These are phyloP conservation scores for Leucocoprinus leucothites DNA, from an alignment of 768 basidiomycete genomes.

Conservation along the genomic window DNA sequence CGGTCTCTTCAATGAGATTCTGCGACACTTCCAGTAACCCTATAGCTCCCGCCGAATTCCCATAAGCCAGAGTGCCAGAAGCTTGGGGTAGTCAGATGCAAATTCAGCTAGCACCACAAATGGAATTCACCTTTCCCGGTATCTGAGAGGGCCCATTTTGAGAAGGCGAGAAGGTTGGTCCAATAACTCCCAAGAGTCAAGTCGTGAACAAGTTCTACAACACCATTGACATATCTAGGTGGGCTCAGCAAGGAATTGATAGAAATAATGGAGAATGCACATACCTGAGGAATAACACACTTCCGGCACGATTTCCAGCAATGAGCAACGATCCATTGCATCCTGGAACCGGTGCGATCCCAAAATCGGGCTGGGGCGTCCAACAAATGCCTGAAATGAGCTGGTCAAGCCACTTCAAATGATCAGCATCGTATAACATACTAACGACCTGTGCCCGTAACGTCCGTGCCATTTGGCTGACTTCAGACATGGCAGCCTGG, in stretches of 20 bases:
- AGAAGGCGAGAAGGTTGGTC: slow-evolving; percentile 62
- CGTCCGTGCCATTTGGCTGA: slow-evolving; percentile 25
- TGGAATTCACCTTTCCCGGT: slow-evolving; percentile 39
- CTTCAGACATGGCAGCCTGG: slow-evolving; percentile 19
- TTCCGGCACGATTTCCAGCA: slow-evolving; percentile 67
- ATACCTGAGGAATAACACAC: slow-evolving; percentile 57
- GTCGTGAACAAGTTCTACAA: slow-evolving; percentile 25
- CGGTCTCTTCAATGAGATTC: slow-evolving; percentile 25
- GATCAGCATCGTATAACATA: slow-evolving; percentile 26
- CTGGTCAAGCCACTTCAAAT: not conserved
- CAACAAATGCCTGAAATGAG: slow-evolving; percentile 57
- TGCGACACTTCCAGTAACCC: slow-evolving; percentile 54
- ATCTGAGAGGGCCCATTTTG: slow-evolving; percentile 44
- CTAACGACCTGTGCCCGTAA: slow-evolving; percentile 57
- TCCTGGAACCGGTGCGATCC: slow-evolving; percentile 41
- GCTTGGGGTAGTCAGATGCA: slow-evolving; percentile 34
- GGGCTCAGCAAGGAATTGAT: not conserved
- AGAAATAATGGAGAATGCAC: not conserved
- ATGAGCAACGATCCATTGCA: slow-evolving; percentile 65
- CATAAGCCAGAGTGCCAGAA: slow-evolving; percentile 56
- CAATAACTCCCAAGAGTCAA: slow-evolving; percentile 52
- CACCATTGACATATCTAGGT: not conserved
- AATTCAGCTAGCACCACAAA: not conserved
- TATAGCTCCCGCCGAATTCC: slow-evolving; percentile 54
- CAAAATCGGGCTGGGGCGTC: slow-evolving; percentile 63